Evolutionary conservation across 768 basidiomycete genomes (phyloP).

Genomic region (Krasilnikovozyma curviuscula): DNA sequence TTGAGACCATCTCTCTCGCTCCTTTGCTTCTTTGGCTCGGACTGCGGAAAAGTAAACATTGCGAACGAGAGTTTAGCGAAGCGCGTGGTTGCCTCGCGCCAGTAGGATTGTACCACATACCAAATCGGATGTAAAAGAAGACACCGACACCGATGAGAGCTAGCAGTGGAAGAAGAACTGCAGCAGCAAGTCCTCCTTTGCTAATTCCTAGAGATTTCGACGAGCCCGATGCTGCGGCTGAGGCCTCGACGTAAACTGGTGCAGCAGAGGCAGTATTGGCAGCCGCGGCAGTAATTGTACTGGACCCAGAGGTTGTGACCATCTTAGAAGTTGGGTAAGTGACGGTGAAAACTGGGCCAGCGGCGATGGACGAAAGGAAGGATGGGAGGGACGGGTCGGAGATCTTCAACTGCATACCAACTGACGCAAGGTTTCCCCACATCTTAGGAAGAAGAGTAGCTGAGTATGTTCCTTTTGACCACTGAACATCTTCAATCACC

Average conservation of each 20-base stretch:
- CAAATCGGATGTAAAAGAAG: constrained; percentile 2
- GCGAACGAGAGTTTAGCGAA: too few relatives aligned
- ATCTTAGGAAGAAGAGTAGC: constrained; percentile 3
- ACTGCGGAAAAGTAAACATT: too few relatives aligned
- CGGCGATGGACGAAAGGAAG: neutral
- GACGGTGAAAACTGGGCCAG: constrained; percentile 4
- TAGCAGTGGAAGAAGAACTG: neutral
- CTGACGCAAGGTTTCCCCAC: neutral
- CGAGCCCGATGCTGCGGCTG: too few relatives aligned
- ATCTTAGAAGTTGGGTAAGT: constrained; percentile 2
- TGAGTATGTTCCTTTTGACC: neutral
- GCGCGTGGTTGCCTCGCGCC: too few relatives aligned
- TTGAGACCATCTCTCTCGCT: constrained; percentile 11
- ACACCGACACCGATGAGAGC: neutral
- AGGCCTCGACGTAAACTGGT: too few relatives aligned
- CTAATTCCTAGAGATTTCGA: neutral
- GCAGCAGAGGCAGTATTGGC: too few relatives aligned
- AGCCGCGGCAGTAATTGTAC: neutral
- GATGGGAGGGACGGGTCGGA: neutral
- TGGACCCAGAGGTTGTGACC: neutral
- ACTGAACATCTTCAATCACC: neutral
- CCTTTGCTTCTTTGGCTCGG: constrained; percentile 5
- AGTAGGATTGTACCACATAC: too few relatives aligned
- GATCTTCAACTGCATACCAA: neutral
- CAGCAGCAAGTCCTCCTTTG: neutral